Percentiles rank a stretch among this genome's conserved stretches.
Conservation (phyloP, 2,329 filamentous ascomycete genomes). For the Aphanoascus verrucosus region DNA sequence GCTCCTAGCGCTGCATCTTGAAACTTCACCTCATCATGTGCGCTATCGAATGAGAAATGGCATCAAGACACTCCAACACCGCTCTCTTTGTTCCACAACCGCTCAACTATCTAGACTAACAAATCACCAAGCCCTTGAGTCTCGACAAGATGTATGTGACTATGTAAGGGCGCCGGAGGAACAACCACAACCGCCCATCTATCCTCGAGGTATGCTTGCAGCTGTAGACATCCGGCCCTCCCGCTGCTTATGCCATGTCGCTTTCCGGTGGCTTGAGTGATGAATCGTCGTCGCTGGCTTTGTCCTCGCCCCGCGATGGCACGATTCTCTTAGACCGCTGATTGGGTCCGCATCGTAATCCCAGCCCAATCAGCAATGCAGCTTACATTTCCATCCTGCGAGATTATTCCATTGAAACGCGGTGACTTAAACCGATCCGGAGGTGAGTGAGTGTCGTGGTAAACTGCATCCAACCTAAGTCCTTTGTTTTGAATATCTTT, state of each 20-base stretch:
- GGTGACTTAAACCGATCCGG: not conserved
- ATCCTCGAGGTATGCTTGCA: not conserved
- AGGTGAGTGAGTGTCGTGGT: not conserved
- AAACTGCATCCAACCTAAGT: not conserved
- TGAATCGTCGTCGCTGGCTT: not conserved
- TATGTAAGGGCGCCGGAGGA: not conserved
- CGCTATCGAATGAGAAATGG: not conserved
- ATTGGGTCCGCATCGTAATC: not conserved
- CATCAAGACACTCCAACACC: not conserved
- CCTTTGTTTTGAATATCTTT: slow-evolving; percentile 1
- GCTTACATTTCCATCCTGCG: not conserved
- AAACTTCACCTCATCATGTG: not conserved
- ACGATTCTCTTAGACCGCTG: not conserved
- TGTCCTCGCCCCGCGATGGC: not conserved
- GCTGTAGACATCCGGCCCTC: not conserved
- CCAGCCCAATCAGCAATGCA: not conserved
- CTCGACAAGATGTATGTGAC: not conserved
- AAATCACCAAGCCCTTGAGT: not conserved
- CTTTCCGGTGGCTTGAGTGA: slow-evolving; percentile 1
- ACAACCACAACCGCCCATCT: not conserved
- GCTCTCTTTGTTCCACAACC: slow-evolving; percentile 3
- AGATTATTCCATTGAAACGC: slow-evolving; percentile 1
- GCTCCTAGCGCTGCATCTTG: not conserved
- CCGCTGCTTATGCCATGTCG: not conserved
- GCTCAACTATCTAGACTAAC: slow-evolving; percentile 1